Evolutionary conservation across 1,139 yeast genomes (phyloP), one percentile per base, ranked within the genome.

Genomic region (Hansenula lynferdii): DNA sequence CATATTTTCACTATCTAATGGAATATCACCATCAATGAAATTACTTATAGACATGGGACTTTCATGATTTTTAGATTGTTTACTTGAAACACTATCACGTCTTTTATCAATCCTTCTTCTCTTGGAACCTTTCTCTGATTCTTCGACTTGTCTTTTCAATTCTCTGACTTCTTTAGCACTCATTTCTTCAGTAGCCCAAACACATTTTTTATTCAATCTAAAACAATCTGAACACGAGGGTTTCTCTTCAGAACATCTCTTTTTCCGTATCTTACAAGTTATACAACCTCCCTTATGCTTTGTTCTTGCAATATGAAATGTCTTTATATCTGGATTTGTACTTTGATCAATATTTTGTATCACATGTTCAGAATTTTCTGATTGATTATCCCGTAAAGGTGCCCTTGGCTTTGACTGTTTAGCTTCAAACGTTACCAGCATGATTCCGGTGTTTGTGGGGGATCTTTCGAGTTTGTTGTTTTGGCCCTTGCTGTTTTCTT

Each of bases 261-360:
- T 79, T 65, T 78, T 79, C 38, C 85, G 57, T 31, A 73, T 68
- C 49, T 80, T 73, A 52, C 85, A 79, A 0, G 83, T 77, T 24
- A 79, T 58, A 53, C 85, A 79, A 0, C 85, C 85, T 26, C 65
- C 65, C 47, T 69, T 67, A 3, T 81, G 72, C 39, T 79, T 54
- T 43, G 48, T 61, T 36, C 42, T 48, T 2, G 57, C 44, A 38
- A 48, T 47, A 11, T 42, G 46, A 44, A 51, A 53, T 5, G 42
- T 36, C 34, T 46, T 48, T 2, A 47, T 22, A 31, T 49, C 53
- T 22, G 54, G 45, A 4, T 42, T 40, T 10, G 43, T 30, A 3
- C 30, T 20, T 4, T 40, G 18, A 22, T 43, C 42, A 14, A 50
- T 37, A 35, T 42, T 47, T 27, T 47, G 54, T n/a, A 47, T 38